Conservation (phyloP, 2,329 filamentous ascomycete species). For the Coniella vitis region DNA sequence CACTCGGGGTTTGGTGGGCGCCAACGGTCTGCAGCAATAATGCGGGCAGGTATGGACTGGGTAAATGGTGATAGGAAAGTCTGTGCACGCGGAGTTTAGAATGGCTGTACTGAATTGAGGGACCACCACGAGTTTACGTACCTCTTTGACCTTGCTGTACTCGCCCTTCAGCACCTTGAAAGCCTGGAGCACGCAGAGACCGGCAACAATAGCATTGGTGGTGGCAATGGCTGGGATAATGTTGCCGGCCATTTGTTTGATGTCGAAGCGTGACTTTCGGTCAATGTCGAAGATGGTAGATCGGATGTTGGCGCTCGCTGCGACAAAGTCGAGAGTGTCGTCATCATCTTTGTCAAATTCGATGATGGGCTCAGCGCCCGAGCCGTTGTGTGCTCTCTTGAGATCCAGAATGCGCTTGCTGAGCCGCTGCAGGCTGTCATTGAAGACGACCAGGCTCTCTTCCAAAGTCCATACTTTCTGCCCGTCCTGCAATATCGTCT, state of each 20-base stretch:
- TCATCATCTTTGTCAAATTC: slow-evolving; percentile 95
- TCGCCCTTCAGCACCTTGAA: slow-evolving; percentile 81
- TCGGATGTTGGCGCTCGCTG: slow-evolving; percentile 82
- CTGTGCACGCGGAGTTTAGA: slow-evolving; percentile 28
- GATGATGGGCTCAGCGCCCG: slow-evolving; percentile 56
- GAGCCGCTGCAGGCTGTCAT: slow-evolving; percentile 72
- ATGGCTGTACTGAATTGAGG: not conserved
- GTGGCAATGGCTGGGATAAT: slow-evolving; percentile 98
- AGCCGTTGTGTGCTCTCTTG: slow-evolving; percentile 39
- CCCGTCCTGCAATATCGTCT: slow-evolving; percentile 55
- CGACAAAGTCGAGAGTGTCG: slow-evolving; percentile 91
- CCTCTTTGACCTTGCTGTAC: slow-evolving; percentile 67
- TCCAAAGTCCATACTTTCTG: slow-evolving; percentile 74
- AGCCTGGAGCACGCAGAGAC: slow-evolving; percentile 83
- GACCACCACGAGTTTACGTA: no score
- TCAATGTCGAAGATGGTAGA: slow-evolving; percentile 87
- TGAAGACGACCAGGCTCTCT: slow-evolving; percentile 82
- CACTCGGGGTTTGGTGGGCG: slow-evolving; percentile 72
- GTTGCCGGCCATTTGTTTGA: slow-evolving; percentile 98
- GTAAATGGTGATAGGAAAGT: slow-evolving; percentile 72
- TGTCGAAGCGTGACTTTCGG: slow-evolving; percentile 84
- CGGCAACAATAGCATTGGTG: slow-evolving; percentile 92
- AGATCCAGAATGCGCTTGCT: slow-evolving; percentile 65
- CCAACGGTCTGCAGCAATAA: slow-evolving; percentile 51
- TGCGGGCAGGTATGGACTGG: slow-evolving; percentile 34